Evolutionary conservation across 305 asterid genomes (phyloP).

Genomic region (Ilex paraguariensis): DNA sequence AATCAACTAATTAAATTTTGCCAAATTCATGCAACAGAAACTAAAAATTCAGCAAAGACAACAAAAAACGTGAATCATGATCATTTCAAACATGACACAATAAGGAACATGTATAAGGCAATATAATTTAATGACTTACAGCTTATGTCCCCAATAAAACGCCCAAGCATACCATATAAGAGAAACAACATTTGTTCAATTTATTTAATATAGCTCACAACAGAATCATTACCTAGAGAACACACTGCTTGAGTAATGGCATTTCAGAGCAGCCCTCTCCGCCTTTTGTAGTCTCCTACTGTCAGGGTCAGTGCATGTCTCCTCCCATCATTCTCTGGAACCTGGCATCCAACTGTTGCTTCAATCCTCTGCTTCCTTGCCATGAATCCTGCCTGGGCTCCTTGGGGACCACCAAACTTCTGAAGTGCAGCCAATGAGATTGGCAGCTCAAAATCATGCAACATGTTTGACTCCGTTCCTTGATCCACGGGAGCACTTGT

Average conservation of each 20-base stretch:
- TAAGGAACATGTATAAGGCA: too few species aligned
- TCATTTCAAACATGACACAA: too few species aligned
- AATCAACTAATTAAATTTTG: too few species aligned
- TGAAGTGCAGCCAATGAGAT: slow-evolving; percentile 71
- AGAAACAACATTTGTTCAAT: too few species aligned
- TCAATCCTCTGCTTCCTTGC: slow-evolving; percentile 89
- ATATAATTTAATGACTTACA: too few species aligned
- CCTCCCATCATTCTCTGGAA: slow-evolving; percentile 89
- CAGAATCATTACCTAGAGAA: background rate
- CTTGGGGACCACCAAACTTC: slow-evolving; percentile 80
- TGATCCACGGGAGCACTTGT: slow-evolving; percentile 82
- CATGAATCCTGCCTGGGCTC: slow-evolving; percentile 84
- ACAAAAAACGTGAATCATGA: too few species aligned
- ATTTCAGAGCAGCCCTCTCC: slow-evolving; percentile 82
- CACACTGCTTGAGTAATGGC: background rate
- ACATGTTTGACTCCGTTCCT: slow-evolving; percentile 62
- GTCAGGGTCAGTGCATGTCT: slow-evolving; percentile 80
- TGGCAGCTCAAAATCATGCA: slow-evolving; percentile 69
- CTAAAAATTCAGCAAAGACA: too few species aligned
- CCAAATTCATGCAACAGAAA: too few species aligned
- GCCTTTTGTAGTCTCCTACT: slow-evolving; percentile 85
- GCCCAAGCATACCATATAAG: too few species aligned
- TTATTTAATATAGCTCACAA: too few species aligned
- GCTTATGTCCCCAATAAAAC: too few species aligned
- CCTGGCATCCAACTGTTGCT: slow-evolving; percentile 68